Evolutionary conservation across 352 stramenopile genomes (phyloP).

Genomic region (Phytophthora aleatoria): DNA sequence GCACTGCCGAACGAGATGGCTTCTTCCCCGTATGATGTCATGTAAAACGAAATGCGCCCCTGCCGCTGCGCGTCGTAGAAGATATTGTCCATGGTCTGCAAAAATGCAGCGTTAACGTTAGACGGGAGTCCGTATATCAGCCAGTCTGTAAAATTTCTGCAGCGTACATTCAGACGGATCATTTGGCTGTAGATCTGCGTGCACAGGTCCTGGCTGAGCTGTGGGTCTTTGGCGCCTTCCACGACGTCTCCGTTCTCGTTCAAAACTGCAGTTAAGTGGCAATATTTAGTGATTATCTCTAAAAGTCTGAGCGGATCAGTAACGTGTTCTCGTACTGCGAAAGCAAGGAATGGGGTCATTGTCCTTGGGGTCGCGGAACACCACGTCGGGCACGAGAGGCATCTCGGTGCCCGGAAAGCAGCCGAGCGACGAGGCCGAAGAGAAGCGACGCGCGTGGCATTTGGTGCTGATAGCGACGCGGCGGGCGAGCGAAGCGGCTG

Average conservation of each 20-base stretch:
- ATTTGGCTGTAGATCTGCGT: conserved; percentile 89
- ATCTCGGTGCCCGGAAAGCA: conserved; percentile 85
- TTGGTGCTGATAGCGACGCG: not conserved
- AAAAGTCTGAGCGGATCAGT: not conserved
- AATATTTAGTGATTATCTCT: conserved; percentile 3
- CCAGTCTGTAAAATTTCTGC: not conserved
- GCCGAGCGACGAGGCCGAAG: conserved; percentile 28
- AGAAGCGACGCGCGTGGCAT: conserved; percentile 10
- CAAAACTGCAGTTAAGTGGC: conserved; percentile 59
- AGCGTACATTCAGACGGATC: conserved; percentile 77
- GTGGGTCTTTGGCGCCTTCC: conserved; percentile 65
- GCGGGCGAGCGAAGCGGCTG: conserved; percentile 13
- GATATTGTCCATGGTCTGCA: conserved; percentile 97
- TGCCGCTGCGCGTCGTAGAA: conserved; percentile 97
- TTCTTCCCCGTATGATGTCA: conserved; percentile 95
- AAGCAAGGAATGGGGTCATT: conserved; percentile 89
- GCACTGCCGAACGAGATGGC: conserved; percentile 95
- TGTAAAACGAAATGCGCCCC: conserved; percentile 98
- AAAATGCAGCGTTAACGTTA: conserved; percentile 13
- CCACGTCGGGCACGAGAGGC: conserved; percentile 87
- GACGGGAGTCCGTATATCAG: not conserved
- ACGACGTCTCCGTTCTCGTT: conserved; percentile 86
- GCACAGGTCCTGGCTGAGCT: conserved; percentile 79
- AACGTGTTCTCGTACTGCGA: conserved; percentile 62
- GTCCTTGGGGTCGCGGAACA: conserved; percentile 88